Percentiles rank a stretch among this genome's conserved stretches.
Evolutionary conservation across 768 basidiomycete species (phyloP).

Genomic region (Gyrodon lividus): DNA sequence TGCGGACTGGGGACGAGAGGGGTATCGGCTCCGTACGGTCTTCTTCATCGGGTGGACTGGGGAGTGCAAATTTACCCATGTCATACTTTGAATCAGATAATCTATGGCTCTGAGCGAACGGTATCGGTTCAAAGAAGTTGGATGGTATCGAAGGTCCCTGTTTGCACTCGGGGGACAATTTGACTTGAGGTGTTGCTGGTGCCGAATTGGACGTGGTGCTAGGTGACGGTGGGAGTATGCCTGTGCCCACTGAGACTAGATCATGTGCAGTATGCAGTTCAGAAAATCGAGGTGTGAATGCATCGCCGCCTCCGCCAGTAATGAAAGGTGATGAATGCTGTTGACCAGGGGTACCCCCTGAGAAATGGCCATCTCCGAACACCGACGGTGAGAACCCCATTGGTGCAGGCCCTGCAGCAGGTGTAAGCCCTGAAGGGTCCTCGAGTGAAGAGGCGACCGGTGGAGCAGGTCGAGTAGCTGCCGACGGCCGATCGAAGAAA

Average conservation of each 20-base stretch:
- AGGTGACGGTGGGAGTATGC: conserved; percentile 51
- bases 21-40: conserved; percentile 34
- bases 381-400: conserved; percentile 35
- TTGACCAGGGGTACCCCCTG: conserved; percentile 28
- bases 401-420: conserved; percentile 33
- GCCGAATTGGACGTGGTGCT: conserved; percentile 48
- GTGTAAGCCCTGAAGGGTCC: conserved; percentile 29
- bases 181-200: conserved; percentile 55
- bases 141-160: conserved; percentile 17
- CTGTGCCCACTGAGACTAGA: conserved; percentile 34
- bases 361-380: conserved; percentile 30
- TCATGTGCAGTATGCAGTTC: conserved; percentile 26
- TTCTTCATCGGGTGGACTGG: conserved; percentile 59
- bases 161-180: conserved; percentile 35
- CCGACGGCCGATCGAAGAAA: conserved; percentile 71
- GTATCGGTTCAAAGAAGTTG: conserved; percentile 67
- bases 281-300: conserved; percentile 19
- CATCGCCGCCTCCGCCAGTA: conserved; percentile 21
- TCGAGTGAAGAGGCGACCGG: conserved; percentile 16
- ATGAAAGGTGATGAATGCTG: conserved; percentile 31
- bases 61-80: conserved; percentile 69
- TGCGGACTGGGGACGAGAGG: conserved; percentile 16
- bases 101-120: conserved; percentile 64
- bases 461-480: conserved; percentile 20
- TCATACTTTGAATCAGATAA: conserved; percentile 71